Base-by-base conservation (phyloP, 768 basidiomycete species). In the Trametes elegans region DNA sequence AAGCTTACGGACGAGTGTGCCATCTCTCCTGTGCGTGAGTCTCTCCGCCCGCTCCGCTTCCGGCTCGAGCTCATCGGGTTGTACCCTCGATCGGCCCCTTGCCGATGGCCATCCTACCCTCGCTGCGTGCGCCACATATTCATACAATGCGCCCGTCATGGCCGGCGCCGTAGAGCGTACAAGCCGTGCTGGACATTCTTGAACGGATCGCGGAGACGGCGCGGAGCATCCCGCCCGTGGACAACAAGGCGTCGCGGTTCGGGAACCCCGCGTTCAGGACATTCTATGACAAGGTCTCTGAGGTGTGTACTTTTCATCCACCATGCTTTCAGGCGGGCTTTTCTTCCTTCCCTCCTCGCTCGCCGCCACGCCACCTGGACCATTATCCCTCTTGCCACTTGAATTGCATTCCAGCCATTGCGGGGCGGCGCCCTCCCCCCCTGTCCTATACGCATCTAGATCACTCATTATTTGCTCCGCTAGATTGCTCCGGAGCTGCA, bases 211-310 rank as follows among this genome's bases (percentile, higher is more conserved):
- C 90, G 64, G 67, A 73, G 16, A 73, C 88, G 11, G 90, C 83
- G 8, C 74, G 76, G 16, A 78, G 75, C 3, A 93, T 84, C 0
- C 97, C 96, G 1, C 86, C 95, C 0, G 84, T 95, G 16, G 88
- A 94, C 60, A 98, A 97, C 68, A 79, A 85, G 45, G 86, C 86
- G 3, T 98, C 95, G 35, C 78, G 96, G 27, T 99, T 99, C 65
- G 96, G 97, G 2, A 99, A 99, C 71, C 97, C 97, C 4, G 97
- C 97, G 0, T 99, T 99, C 71, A 77, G 88, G 63, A 83, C 82
- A 0, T 97, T 98, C 67, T 92, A 94, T 62, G 95, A 98, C 72
- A 81, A 82, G 63, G 76, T 98, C 7, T 64, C 74, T 16, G 78
- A 88, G 73, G 94, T 88, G 68, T 58, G 69, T 32, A 2, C 26